Evolutionary conservation across 2,329 filamentous ascomycete species (phyloP).

Genomic region (Colletotrichum coccodes): DNA sequence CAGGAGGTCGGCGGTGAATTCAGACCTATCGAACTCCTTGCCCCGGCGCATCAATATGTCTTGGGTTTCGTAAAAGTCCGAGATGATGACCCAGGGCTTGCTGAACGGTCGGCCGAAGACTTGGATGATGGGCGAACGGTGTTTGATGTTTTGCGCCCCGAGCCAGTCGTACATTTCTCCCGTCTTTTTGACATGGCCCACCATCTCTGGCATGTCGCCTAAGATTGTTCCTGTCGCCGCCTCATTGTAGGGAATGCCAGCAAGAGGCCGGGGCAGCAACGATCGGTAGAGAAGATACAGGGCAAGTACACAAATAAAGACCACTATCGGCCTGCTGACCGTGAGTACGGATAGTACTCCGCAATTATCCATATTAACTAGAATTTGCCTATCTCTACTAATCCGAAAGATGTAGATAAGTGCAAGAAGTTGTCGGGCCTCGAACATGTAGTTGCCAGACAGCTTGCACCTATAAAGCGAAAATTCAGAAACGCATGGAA

Average conservation of each 20-base stretch:
- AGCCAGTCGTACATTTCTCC: constrained; percentile 37
- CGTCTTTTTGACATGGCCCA: constrained; percentile 2
- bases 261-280: constrained; percentile 16
- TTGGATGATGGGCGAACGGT: constrained; percentile 43
- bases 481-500: no score
- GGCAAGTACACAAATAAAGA: background rate
- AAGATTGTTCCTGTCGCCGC: constrained; percentile 4
- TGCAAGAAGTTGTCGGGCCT: background rate
- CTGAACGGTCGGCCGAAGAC: constrained; percentile 46
- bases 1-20: constrained; percentile 35
- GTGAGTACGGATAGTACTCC: background rate
- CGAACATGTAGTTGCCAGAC: background rate
- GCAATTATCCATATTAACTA: background rate
- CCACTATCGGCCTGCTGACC: background rate
- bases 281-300: constrained; percentile 6
- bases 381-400: background rate
- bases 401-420: background rate
- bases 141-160: constrained; percentile 38
- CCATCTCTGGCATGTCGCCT: constrained; percentile 25
- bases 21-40: constrained; percentile 45
- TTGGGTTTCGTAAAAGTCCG: constrained; percentile 44
- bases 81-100: constrained; percentile 43
- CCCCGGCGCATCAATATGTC: constrained; percentile 45
- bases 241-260: constrained; percentile 25
- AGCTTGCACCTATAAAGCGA: background rate